These are phyloP conservation scores for Dryas drummondii DNA, from an alignment of 306 rosid species.

Conservation along the genomic window DNA sequence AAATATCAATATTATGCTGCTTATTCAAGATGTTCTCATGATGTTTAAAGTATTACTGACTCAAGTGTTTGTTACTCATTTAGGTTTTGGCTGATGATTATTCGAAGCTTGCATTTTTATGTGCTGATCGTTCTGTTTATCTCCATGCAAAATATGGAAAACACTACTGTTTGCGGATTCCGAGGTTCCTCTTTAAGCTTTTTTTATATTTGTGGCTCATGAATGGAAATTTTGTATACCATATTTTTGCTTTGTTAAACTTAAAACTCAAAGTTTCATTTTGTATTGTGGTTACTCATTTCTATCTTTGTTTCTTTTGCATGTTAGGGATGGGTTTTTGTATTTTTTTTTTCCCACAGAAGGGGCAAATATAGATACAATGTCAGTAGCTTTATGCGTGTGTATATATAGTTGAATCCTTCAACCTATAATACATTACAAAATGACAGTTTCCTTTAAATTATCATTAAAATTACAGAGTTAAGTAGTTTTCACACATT, in stretches of 20 bases:
- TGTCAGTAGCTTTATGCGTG: neutral
- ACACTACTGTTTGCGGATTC: slow-evolving; percentile 81
- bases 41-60: slow-evolving; percentile 14
- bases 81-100: slow-evolving; percentile 83
- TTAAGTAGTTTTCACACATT: neutral
- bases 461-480: neutral
- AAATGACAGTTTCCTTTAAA: neutral
- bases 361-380: neutral
- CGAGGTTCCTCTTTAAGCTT: slow-evolving; percentile 54
- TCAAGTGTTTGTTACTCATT: slow-evolving; percentile 21
- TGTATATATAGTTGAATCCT: neutral
- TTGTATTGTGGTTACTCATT: neutral
- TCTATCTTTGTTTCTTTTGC: neutral
- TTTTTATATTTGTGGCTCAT: neutral
- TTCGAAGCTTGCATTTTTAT: slow-evolving; percentile 88
- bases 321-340: too few relatives aligned
- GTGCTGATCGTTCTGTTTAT: slow-evolving; percentile 80
- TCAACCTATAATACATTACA: neutral
- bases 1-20: neutral
- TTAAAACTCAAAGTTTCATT: neutral
- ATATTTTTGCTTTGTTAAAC: neutral
- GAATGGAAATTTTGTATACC: neutral
- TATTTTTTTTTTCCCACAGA: neutral
- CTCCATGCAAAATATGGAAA: slow-evolving; percentile 95
- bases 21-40: neutral